These are phyloP conservation scores for Sporothrix phasma DNA, from an alignment of 2,329 filamentous ascomycete species.

Conservation along the genomic window DNA sequence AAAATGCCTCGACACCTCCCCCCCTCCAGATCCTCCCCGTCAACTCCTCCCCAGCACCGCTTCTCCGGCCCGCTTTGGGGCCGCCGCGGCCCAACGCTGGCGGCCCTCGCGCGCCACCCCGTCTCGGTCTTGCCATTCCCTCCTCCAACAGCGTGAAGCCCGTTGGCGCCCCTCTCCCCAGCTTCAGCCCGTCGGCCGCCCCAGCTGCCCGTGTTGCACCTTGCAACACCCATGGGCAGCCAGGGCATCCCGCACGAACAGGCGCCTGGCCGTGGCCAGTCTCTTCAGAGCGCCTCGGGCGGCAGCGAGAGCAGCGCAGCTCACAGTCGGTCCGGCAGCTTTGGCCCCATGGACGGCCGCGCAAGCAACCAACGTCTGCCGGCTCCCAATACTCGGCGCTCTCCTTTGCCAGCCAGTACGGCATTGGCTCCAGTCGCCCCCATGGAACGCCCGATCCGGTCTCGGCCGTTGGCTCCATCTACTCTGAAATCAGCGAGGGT, in stretches of 20 bases:
- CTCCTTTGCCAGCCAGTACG: constrained; percentile 66
- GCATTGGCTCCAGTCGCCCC: constrained; percentile 54
- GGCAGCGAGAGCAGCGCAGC: constrained; percentile 71
- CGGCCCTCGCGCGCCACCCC: constrained; percentile 58
- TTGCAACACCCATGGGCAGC: constrained; percentile 83
- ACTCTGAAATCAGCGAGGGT: constrained; percentile 70
- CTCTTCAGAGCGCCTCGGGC: constrained; percentile 58
- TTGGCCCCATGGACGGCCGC: constrained; percentile 64
- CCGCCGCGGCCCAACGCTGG: constrained; percentile 39
- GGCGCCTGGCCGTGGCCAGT: constrained; percentile 42
- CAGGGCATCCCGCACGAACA: constrained; percentile 62
- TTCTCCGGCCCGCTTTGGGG: constrained; percentile 67
- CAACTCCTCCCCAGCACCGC: constrained; percentile 37
- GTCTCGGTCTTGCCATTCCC: constrained; percentile 82
- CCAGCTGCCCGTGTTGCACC: constrained; percentile 65
- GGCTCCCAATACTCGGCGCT: constrained; percentile 79
- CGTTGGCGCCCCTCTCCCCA: constrained; percentile 42
- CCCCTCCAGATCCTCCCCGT: constrained; percentile 17
- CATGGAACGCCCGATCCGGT: constrained; percentile 71
- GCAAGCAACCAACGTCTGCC: constrained; percentile 72
- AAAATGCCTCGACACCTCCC: neutral
- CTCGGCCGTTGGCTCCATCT: constrained; percentile 76
- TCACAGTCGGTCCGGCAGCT: constrained; percentile 76
- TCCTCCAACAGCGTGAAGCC: constrained; percentile 75
- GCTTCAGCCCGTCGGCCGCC: constrained; percentile 37